Percentiles rank a stretch among this genome's conserved stretches.
phyloP scores from a whole-genome alignment of 2,329 filamentous ascomycete species.

The Ophiostoma populinum region DNA sequence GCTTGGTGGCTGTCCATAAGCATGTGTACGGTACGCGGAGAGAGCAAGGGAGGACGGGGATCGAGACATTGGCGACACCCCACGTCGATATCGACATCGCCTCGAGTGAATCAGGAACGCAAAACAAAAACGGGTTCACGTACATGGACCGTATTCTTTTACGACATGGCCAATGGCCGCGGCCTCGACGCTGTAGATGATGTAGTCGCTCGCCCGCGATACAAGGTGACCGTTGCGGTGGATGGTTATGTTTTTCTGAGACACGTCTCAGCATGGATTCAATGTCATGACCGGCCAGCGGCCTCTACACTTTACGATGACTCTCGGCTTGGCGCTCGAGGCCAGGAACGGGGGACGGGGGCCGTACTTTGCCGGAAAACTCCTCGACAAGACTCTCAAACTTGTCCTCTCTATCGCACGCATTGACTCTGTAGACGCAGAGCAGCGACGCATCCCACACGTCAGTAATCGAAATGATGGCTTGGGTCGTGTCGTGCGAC shows the following conservation, averaged over 20 bases:
- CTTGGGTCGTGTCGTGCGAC: no score
- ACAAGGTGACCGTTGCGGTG: slow-evolving; percentile 90
- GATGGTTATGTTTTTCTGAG: slow-evolving; percentile 71
- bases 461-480: no score
- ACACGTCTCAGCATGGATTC: slow-evolving; percentile 28
- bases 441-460: no score
- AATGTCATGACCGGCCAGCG: background rate
- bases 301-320: background rate
- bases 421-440: slow-evolving; percentile 69
- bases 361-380: slow-evolving; percentile 69
- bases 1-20: slow-evolving; percentile 51
- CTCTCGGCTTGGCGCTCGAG: slow-evolving; percentile 9
- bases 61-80: no score
- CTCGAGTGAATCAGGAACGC: background rate
- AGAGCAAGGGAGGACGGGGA: background rate
- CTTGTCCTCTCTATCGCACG: slow-evolving; percentile 83
- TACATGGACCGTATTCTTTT: slow-evolving; percentile 82
- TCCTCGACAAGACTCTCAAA: slow-evolving; percentile 66
- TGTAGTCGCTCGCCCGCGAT: slow-evolving; percentile 91
- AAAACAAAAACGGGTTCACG: slow-evolving; percentile 17
- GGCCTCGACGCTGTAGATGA: slow-evolving; percentile 96
- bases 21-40: no score
- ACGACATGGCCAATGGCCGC: slow-evolving; percentile 79
- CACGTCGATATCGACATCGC: no score
- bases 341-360: slow-evolving; percentile 15